Conservation (phyloP, 1,139 yeast genomes). For the Hemisphaericaspora xylanilytica region DNA sequence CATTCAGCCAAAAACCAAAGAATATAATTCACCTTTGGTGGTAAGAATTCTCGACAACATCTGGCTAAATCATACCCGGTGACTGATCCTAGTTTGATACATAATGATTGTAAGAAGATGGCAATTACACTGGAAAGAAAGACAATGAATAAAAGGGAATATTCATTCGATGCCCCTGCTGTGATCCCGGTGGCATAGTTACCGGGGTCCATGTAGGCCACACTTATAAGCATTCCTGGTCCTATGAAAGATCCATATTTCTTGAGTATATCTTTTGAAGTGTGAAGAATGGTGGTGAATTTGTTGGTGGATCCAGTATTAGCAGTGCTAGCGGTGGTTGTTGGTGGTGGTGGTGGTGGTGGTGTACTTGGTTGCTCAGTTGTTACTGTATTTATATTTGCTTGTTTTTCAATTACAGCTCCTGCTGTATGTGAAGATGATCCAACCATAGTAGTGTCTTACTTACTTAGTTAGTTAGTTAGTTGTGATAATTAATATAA, state of each 20-base stretch:
- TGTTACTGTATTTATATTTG: too few species aligned
- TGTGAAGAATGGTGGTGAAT: slow-evolving; percentile 6
- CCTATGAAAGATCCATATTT: slow-evolving; percentile 67
- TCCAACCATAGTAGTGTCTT: too few species aligned
- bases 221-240: slow-evolving; percentile 74
- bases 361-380: not conserved
- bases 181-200: slow-evolving; percentile 77
- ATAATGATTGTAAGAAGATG: slow-evolving; percentile 66
- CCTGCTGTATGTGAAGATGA: too few species aligned
- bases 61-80: slow-evolving; percentile 78
- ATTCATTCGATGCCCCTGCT: slow-evolving; percentile 72
- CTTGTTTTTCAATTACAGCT: too few species aligned
- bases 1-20: slow-evolving; percentile 72
- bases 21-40: slow-evolving; percentile 53
- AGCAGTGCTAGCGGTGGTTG: not conserved
- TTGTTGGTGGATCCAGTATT: not conserved
- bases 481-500: too few species aligned
- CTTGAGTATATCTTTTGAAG: slow-evolving; percentile 15
- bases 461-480: too few species aligned
- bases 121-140: slow-evolving; percentile 70
- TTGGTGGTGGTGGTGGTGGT: not conserved
- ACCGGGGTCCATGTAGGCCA: slow-evolving; percentile 85
- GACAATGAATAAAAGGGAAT: slow-evolving; percentile 62
- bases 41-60: slow-evolving; percentile 62
- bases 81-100: slow-evolving; percentile 75